Evolutionary conservation across 768 basidiomycete genomes (phyloP).

Genomic region (Rhizopogon vinicolor): DNA sequence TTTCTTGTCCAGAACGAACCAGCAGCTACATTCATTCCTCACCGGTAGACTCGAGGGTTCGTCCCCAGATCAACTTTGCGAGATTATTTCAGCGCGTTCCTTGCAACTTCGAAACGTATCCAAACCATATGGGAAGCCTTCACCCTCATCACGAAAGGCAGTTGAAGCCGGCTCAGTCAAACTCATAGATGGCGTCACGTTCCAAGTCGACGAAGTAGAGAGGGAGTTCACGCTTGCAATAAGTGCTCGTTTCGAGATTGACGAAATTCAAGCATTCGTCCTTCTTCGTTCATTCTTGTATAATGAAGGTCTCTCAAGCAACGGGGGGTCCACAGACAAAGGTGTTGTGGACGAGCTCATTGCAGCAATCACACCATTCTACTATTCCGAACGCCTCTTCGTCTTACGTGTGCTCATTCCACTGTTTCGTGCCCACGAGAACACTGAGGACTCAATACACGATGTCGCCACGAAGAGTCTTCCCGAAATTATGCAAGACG

Average conservation of each 20-base stretch:
- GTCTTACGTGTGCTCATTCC: slow-evolving; percentile 67
- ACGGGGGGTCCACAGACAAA: slow-evolving; percentile 39
- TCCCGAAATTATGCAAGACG: slow-evolving; percentile 59
- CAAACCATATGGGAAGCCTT: slow-evolving; percentile 69
- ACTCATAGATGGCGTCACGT: slow-evolving; percentile 58
- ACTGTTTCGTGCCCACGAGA: slow-evolving; percentile 67
- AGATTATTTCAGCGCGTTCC: slow-evolving; percentile 55
- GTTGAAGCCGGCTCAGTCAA: slow-evolving; percentile 65
- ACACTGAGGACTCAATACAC: slow-evolving; percentile 49
- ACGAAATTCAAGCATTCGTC: slow-evolving; percentile 74
- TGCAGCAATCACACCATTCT: slow-evolving; percentile 74
- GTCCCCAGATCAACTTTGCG: slow-evolving; percentile 51
- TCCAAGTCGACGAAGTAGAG: slow-evolving; percentile 64
- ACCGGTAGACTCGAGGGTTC: slow-evolving; percentile 57
- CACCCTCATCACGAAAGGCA: slow-evolving; percentile 57
- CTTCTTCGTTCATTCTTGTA: slow-evolving; percentile 75
- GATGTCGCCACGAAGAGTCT: slow-evolving; percentile 50
- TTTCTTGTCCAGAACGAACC: slow-evolving; percentile 47
- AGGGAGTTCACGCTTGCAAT: slow-evolving; percentile 69
- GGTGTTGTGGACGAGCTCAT: slow-evolving; percentile 48
- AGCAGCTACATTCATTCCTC: slow-evolving; percentile 56
- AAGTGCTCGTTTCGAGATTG: slow-evolving; percentile 68
- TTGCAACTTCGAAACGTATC: slow-evolving; percentile 50
- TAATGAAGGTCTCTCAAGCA: slow-evolving; percentile 65
- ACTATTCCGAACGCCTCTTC: slow-evolving; percentile 74